Percentiles rank a stretch among this genome's conserved stretches.
Evolutionary conservation across 2,329 filamentous ascomycete genomes (phyloP).

Genomic region (Xylariaceae sp.): DNA sequence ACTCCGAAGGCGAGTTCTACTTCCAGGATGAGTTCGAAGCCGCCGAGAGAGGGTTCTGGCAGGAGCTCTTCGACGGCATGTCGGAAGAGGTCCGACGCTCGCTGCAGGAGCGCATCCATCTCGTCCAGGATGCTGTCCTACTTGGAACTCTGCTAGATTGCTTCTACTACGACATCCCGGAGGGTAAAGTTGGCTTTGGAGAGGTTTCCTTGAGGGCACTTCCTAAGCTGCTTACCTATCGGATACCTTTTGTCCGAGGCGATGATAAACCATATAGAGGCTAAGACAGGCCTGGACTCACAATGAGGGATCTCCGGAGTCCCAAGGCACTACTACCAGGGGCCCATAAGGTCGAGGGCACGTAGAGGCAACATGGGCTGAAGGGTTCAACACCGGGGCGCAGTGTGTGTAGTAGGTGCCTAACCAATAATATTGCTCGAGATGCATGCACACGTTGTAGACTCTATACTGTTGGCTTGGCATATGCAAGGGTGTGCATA

Average conservation of each 20-base stretch:
- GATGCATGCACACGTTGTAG: no score
- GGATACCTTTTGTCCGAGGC: slow-evolving; percentile 17
- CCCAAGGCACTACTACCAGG: no score
- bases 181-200: slow-evolving; percentile 22
- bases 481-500: no score
- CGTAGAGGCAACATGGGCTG: no score
- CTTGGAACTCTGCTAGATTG: slow-evolving; percentile 25
- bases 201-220: slow-evolving; percentile 22
- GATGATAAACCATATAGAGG: background rate
- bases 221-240: slow-evolving; percentile 28
- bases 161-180: slow-evolving; percentile 25
- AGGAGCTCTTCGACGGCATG: slow-evolving; percentile 24
- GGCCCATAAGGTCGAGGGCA: no score
- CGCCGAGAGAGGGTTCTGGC: slow-evolving; percentile 26
- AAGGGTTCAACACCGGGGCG: no score
- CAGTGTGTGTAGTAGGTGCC: no score
- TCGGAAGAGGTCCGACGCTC: slow-evolving; percentile 20
- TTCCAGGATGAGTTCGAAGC: slow-evolving; percentile 25
- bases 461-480: no score
- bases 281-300: background rate
- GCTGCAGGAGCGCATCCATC: slow-evolving; percentile 29
- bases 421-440: no score
- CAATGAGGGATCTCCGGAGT: no score
- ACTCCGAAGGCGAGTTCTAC: slow-evolving; percentile 22
- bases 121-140: slow-evolving; percentile 29